Base-by-base conservation (phyloP, 495 filamentous ascomycete genomes). In the Neurospora sp. region DNA sequence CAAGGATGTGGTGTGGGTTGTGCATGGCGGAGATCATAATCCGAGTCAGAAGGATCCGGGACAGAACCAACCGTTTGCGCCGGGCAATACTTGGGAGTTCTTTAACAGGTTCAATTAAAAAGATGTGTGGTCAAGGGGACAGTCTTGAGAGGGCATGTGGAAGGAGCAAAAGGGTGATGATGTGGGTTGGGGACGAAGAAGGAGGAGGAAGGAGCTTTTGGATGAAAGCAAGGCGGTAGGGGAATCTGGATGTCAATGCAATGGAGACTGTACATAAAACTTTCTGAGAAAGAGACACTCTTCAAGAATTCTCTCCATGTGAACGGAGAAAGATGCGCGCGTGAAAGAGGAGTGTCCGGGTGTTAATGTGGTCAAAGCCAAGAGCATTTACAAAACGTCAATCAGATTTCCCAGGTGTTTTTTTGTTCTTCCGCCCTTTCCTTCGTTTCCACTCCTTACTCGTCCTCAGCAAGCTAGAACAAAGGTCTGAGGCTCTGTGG, bases 1-100 rank as follows among this genome's bases (percentile, higher is more conserved):
- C 5, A 77, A 79, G 40, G 81, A 80, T 0, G 78, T 82, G 1
- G 77, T 75, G 39, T 77, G 80, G 77, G 73, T 81, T 39, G 69
- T 75, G 39, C 71, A 78, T 76, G 45, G 61, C 5, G 78, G 78
- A 16, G 77, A 77, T 59, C 78, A 80, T 68, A 80, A 78, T 44
- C 79, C 80, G 9, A 72, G 47, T 7, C 80, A 78, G 65, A 73
- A 53, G 0, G 77, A 81, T 65, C 41, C 27, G 40, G 80, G 78
- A 1, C 44, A 47, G 40, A 73, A 70, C 1, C 70, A 69, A 3
- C 76, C 81, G 4, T 83, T 81, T 65, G 76, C 78, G 2, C 77
- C 76, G 3, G 39, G 47, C 22, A 77, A 81, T 61, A 78, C 76
- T 10, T 84, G 83, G 83, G 77, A 79, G 38, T 79, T 79, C 31